Evolutionary conservation across 306 rosid genomes (phyloP).

Genomic region (Erythrophleum fordii): DNA sequence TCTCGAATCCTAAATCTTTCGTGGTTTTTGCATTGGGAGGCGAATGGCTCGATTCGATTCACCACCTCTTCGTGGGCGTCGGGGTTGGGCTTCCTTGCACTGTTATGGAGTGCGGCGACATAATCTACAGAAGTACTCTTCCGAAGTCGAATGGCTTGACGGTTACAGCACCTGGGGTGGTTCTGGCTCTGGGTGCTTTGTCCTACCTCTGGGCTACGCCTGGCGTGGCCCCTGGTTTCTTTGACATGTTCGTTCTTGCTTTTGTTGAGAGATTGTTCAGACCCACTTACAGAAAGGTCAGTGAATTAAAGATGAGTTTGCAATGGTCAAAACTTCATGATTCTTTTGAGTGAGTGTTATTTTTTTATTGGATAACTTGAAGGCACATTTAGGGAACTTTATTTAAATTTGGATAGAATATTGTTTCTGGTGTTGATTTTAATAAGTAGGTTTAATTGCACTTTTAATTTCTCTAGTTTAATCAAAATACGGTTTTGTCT

Average conservation of each 20-base stretch:
- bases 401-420: neutral
- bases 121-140: constrained; percentile 89
- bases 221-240: constrained; percentile 96
- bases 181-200: constrained; percentile 75
- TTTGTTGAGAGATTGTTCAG: constrained; percentile 80
- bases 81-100: constrained; percentile 94
- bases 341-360: neutral
- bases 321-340: neutral
- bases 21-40: constrained; percentile 49
- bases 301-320: constrained; percentile 11
- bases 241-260: constrained; percentile 97
- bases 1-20: constrained; percentile 46
- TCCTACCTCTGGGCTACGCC: constrained; percentile 98
- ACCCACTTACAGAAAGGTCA: constrained; percentile 78
- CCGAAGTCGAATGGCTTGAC: constrained; percentile 77
- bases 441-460: neutral
- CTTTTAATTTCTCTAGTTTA: too few relatives aligned
- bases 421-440: constrained; percentile 23
- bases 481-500: neutral
- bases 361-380: neutral
- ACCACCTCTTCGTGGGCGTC: constrained; percentile 74
- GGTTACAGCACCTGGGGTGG: constrained; percentile 70
- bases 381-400: neutral
- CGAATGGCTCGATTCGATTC: constrained; percentile 61
- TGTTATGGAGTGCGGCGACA: constrained; percentile 96